phyloP scores from a whole-genome alignment of 2,329 filamentous ascomycete species.

The Torrubiellomyces zombiae region DNA sequence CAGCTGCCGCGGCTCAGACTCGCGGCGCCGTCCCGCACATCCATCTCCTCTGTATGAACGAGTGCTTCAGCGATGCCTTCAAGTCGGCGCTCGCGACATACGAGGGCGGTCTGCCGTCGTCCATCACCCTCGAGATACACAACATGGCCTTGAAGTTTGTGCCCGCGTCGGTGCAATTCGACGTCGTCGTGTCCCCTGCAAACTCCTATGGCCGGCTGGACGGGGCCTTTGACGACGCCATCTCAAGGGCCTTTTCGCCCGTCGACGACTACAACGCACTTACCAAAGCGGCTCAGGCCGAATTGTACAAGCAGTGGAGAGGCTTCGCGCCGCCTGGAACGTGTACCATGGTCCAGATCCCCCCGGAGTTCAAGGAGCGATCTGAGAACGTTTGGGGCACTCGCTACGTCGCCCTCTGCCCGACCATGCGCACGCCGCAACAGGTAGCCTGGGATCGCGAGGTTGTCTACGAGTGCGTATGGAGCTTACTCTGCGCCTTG shows the following conservation, averaged over 20 bases:
- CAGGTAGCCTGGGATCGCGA: slow-evolving; percentile 31
- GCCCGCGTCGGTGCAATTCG: slow-evolving; percentile 19
- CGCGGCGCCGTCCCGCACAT: slow-evolving; percentile 8
- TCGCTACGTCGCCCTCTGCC: slow-evolving; percentile 29
- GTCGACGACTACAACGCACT: slow-evolving; percentile 27
- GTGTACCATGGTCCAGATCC: slow-evolving; percentile 30
- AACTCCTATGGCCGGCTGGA: slow-evolving; percentile 38
- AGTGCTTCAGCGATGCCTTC: slow-evolving; percentile 20
- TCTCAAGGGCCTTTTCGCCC: slow-evolving; percentile 30
- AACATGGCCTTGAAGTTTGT: slow-evolving; percentile 21
- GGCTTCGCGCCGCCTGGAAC: slow-evolving; percentile 34
- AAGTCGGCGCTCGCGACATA: slow-evolving; percentile 13
- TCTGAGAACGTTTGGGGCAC: slow-evolving; percentile 23
- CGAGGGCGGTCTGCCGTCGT: slow-evolving; percentile 15
- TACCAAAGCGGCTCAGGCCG: slow-evolving; percentile 24
- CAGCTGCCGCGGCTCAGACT: too few species aligned
- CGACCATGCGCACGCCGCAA: slow-evolving; percentile 32
- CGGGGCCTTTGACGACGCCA: slow-evolving; percentile 37
- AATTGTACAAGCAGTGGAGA: slow-evolving; percentile 27
- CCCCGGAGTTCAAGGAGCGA: slow-evolving; percentile 14
- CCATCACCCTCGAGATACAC: slow-evolving; percentile 18
- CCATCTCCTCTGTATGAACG: slow-evolving; percentile 6
- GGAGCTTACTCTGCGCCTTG: slow-evolving; percentile 30
- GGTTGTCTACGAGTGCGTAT: slow-evolving; percentile 35
- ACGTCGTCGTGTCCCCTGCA: slow-evolving; percentile 34